Percentiles rank a stretch among this genome's conserved stretches.
Conservation (phyloP, 2,329 filamentous ascomycete genomes). For the Tolypocladium endophyticum region DNA sequence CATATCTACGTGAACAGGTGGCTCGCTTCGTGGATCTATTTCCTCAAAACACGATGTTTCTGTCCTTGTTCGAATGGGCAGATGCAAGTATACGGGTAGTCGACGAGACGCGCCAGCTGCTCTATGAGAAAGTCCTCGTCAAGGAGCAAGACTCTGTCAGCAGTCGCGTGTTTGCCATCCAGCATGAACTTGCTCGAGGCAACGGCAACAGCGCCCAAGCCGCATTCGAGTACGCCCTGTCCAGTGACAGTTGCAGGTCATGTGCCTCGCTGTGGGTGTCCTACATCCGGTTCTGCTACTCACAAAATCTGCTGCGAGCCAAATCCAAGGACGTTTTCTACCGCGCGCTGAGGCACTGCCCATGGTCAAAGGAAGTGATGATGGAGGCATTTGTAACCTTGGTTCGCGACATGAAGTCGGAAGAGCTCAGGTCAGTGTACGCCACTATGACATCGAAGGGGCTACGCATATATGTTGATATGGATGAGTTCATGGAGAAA, state of each 20-base stretch:
- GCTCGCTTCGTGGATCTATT: constrained; percentile 51
- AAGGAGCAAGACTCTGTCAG: constrained; percentile 28
- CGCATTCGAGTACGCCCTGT: constrained; percentile 42
- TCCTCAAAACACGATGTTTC: constrained; percentile 66
- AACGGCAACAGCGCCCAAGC: constrained; percentile 38
- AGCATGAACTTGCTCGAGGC: constrained; percentile 37
- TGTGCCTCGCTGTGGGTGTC: constrained; percentile 36
- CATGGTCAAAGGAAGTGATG: constrained; percentile 37
- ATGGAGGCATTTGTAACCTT: constrained; percentile 41
- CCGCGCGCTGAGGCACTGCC: constrained; percentile 34
- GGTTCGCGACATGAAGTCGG: constrained; percentile 30
- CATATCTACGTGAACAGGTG: constrained; percentile 52
- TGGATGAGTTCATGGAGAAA: constrained; percentile 35
- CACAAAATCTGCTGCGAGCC: constrained; percentile 23
- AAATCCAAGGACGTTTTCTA: constrained; percentile 39
- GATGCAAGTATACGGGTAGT: constrained; percentile 62
- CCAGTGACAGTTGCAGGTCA: constrained; percentile 24
- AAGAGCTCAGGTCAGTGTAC: constrained; percentile 38
- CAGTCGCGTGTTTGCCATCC: constrained; percentile 38
- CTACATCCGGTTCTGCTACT: constrained; percentile 37
- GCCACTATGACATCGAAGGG: constrained; percentile 38
- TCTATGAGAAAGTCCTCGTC: constrained; percentile 41
- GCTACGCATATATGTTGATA: constrained; percentile 37
- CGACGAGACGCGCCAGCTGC: constrained; percentile 61
- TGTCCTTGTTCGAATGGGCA: constrained; percentile 63